These are phyloP conservation scores for Fusarium sulawesiense DNA, from an alignment of 2,329 filamentous ascomycete genomes.

Conservation along the genomic window DNA sequence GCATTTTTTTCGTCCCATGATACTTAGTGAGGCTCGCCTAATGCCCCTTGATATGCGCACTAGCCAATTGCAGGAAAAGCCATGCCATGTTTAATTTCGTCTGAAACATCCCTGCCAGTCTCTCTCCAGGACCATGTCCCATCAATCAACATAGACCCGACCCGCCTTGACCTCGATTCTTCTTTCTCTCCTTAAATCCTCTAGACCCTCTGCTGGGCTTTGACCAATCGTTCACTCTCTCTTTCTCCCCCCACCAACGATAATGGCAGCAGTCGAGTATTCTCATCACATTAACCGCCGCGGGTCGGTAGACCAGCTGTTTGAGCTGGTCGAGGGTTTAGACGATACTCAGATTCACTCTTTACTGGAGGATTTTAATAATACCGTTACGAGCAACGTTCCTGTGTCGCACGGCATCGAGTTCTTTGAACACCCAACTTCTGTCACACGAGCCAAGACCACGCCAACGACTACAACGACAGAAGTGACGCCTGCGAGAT, in stretches of 20 bases:
- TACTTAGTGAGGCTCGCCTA: conserved; percentile 18
- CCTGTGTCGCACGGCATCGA: conserved; percentile 39
- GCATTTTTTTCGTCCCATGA: not conserved
- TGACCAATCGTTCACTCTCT: conserved; percentile 31
- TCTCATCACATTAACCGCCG: conserved; percentile 17
- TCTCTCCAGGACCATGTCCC: not conserved
- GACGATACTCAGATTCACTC: conserved; percentile 39
- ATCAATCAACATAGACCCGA: not conserved
- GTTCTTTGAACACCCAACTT: conserved; percentile 28
- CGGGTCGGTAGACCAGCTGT: conserved; percentile 41
- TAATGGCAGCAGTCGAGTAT: conserved; percentile 22
- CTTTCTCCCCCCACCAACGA: conserved; percentile 11
- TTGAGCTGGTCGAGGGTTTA: conserved; percentile 38
- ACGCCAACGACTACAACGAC: not conserved
- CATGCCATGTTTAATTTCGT: conserved; percentile 16
- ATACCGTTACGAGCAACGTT: conserved; percentile 40
- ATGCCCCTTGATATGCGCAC: conserved; percentile 18
- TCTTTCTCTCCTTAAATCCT: conserved; percentile 9
- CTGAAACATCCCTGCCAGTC: conserved; percentile 26
- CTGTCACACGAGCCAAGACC: conserved; percentile 13
- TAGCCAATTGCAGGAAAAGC: conserved; percentile 13
- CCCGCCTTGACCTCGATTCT: conserved; percentile 1
- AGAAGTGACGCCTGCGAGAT: conserved; percentile 14
- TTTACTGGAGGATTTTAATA: conserved; percentile 38
- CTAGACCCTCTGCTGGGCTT: conserved; percentile 8